phyloP scores from a whole-genome alignment of 495 filamentous ascomycete species.

The Aspergillus coremiiformis region DNA sequence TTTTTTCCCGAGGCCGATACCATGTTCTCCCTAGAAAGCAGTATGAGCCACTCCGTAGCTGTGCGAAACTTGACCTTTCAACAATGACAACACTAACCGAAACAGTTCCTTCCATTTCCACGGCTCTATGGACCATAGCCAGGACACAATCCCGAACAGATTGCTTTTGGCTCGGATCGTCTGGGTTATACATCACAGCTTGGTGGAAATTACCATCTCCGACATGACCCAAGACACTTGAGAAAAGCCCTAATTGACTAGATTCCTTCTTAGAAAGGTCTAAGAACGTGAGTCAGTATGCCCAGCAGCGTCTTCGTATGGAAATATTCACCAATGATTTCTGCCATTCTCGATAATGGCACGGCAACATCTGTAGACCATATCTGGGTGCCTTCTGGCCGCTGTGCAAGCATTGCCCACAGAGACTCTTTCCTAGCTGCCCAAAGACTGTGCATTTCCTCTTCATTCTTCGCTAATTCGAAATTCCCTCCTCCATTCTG shows the following conservation, averaged over 20 bases:
- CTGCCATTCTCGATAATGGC: conserved; percentile 69
- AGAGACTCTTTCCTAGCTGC: conserved; percentile 75
- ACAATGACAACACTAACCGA: conserved; percentile 7
- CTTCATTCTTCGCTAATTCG: conserved; percentile 60
- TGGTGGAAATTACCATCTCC: conserved; percentile 89
- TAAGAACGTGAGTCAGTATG: conserved; percentile 7
- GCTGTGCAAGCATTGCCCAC: conserved; percentile 46
- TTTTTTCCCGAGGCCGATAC: conserved; percentile 79
- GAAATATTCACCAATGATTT: conserved; percentile 63
- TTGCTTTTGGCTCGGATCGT: conserved; percentile 51
- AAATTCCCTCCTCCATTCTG: conserved; percentile 55
- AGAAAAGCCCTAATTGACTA: conserved; percentile 70
- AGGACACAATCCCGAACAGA: conserved; percentile 65
- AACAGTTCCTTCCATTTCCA: conserved; percentile 80
- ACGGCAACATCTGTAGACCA: conserved; percentile 83
- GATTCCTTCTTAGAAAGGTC: conserved; percentile 79
- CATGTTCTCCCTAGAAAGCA: conserved; percentile 58
- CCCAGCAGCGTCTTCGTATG: conserved; percentile 25
- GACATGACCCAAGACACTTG: conserved; percentile 71
- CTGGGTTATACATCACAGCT: conserved; percentile 63
- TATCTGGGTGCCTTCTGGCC: conserved; percentile 48
- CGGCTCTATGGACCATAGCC: conserved; percentile 71
- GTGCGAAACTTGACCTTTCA: not conserved
- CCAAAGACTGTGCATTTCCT: conserved; percentile 70
- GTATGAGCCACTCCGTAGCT: not conserved